Percentiles rank a stretch among this genome's conserved stretches.
These are phyloP conservation scores for Metahyphopichia silvanorum DNA, from an alignment of 805 yeast genomes.

Conservation along the genomic window DNA sequence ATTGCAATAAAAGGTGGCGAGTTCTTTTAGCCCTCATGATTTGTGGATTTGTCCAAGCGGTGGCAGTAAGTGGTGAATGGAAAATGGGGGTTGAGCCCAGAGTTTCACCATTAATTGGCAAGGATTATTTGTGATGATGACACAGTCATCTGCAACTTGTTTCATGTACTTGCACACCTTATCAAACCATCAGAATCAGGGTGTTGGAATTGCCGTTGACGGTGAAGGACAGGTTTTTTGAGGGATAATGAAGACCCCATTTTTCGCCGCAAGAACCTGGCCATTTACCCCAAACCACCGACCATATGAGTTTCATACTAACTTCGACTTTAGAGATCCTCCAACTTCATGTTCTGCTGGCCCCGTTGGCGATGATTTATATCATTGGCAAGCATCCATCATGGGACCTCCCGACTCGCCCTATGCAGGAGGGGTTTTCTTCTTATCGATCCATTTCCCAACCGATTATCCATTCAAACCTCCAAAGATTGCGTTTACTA, in stretches of 20 bases:
- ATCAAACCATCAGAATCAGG: not conserved
- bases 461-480: slow-evolving; percentile 99
- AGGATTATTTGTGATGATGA: not conserved
- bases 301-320: slow-evolving; percentile 5
- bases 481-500: slow-evolving; percentile 84
- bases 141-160: not conserved
- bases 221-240: not conserved
- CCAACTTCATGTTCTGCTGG: slow-evolving; percentile 99
- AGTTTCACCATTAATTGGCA: not conserved
- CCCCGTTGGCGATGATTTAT: slow-evolving; percentile 95
- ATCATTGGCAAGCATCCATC: slow-evolving; percentile 99
- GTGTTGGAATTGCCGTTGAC: not conserved
- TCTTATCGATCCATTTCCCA: slow-evolving; percentile 95
- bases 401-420: slow-evolving; percentile 98
- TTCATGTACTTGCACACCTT: not conserved
- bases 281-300: not conserved
- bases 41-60: not conserved
- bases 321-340: slow-evolving; percentile 75
- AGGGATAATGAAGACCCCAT: no score
- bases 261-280: no score
- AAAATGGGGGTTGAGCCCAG: not conserved
- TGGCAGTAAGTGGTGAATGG: not conserved
- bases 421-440: slow-evolving; percentile 88
- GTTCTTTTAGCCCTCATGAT: no score
- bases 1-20: not conserved